Evolutionary conservation across 78 protist genomes (phyloP), one percentile per base, ranked within the genome.

Genomic region (Dictyostelium brefeldianum): DNA sequence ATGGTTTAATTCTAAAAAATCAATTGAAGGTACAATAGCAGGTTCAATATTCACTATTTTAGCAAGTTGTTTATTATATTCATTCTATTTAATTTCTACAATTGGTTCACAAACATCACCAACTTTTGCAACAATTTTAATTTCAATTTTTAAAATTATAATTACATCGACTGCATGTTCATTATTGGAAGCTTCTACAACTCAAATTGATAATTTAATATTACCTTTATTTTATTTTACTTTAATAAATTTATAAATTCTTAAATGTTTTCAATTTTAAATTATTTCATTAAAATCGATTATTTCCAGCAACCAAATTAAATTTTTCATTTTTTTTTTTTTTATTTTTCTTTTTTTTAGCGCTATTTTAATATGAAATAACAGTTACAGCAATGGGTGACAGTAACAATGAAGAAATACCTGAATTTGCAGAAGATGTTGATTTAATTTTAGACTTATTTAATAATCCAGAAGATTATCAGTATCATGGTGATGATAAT

Each of bases 201-300:
- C 27, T 0, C 97, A 96, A 64, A 90, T 96, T 18, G 97, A 96
- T 91, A 96, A 96, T 83, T 69, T 95, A 74, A 22, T 94, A 29
- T 77, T 96, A 48, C 97, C 97, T 3, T 14, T 96, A 25, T 27
- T 77, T n/a, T 87, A 54, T 53, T 87, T 87, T 31, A 59, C 50
- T 57, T 51, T 87, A 74, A 43, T 87, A n/a, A 87, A 77, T 75
- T n/a, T 47, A 47, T 83, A 25, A 83, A 17, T 36, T 36, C 43
- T 36, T 36, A 36, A 36, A 36, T 36, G 2, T 36, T 36, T 36
- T 36, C 43, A 36, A 36, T 36, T 36, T 36, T 36, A 36, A 36
- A 36, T 36, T 36, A 36, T 36, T 36, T 36, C 43, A 36, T 36
- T 36, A 36, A 36, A 36, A 36, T 36, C 43, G 43, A 36, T 36